A percentile compares a stretch with the other conserved stretches of the same genome.
These are phyloP conservation scores for Ogataea methanolica DNA, from an alignment of 805 yeast genomes.

Conservation along the genomic window DNA sequence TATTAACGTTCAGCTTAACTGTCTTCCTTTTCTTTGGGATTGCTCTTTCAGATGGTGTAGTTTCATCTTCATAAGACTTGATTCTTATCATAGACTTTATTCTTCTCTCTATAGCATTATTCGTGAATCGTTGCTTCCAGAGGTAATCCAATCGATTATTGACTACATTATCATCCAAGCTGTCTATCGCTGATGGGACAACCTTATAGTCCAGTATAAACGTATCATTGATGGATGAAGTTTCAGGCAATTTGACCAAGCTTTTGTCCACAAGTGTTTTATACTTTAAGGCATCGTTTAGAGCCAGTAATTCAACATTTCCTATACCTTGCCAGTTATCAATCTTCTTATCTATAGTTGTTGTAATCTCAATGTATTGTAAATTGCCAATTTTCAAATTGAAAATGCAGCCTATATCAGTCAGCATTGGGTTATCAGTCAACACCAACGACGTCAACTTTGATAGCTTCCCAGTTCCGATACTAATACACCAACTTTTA, in stretches of 20 bases:
- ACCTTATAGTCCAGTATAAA: constrained; percentile 1
- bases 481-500: constrained; percentile 23
- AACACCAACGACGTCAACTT: constrained; percentile 15
- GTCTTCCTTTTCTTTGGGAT: constrained; percentile 5
- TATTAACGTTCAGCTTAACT: constrained; percentile 7
- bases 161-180: not conserved
- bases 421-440: constrained; percentile 6
- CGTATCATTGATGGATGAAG: not conserved
- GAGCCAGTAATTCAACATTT: not conserved
- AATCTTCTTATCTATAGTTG: not conserved
- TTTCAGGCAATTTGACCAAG: not conserved
- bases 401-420: constrained; percentile 4
- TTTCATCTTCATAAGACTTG: not conserved
- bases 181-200: not conserved
- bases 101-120: not conserved
- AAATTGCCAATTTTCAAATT: constrained; percentile 2
- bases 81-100: constrained; percentile 2
- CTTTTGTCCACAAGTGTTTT: constrained; percentile 7
- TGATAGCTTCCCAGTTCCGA: constrained; percentile 22
- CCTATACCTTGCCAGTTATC: constrained; percentile 2
- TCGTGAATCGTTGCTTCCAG: constrained; percentile 10
- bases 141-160: constrained; percentile 1
- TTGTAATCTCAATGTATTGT: constrained; percentile 12
- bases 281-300: constrained; percentile 14
- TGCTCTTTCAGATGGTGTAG: not conserved